Conservation (phyloP, 225 moss, liverwort and hornwort genomes). For the Polytrichum commune region DNA sequence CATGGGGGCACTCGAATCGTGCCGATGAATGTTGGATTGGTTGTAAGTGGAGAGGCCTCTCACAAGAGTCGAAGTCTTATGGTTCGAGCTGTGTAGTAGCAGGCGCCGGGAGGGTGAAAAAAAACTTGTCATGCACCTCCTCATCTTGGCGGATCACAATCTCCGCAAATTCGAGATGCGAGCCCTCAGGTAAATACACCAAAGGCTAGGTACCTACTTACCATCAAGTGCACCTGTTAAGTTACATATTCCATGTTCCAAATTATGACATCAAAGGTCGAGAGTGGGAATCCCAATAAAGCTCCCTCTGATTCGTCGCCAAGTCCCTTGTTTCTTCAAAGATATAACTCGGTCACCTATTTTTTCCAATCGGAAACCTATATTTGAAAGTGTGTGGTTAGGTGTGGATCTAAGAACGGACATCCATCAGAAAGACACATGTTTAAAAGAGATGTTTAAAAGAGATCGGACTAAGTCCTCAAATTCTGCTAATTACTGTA, state of each 20-base stretch:
- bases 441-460: too few relatives aligned
- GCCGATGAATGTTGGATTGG: not conserved
- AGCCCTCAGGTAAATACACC: not conserved
- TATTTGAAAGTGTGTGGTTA: too few relatives aligned
- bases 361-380: too few relatives aligned
- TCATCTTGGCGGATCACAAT: not conserved
- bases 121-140: not conserved
- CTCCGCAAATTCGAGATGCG: not conserved
- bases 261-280: too few relatives aligned
- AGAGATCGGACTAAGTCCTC: too few relatives aligned
- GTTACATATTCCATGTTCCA: too few relatives aligned
- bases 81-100: not conserved
- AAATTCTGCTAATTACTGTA: too few relatives aligned
- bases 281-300: not conserved
- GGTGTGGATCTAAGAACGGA: too few relatives aligned
- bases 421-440: too few relatives aligned
- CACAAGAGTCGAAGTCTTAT: not conserved
- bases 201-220: too few relatives aligned
- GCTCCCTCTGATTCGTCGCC: not conserved
- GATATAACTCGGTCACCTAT: too few relatives aligned
- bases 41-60: constrained; percentile 3
- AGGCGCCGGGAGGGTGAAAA: constrained; percentile 1
- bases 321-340: not conserved
- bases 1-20: not conserved
- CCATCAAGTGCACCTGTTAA: too few relatives aligned